A percentile compares a stretch with the other conserved stretches of the same genome.
Evolutionary conservation across 108 stramenopile species (phyloP).

Genomic region (Cyclostephanos tholiformis): DNA sequence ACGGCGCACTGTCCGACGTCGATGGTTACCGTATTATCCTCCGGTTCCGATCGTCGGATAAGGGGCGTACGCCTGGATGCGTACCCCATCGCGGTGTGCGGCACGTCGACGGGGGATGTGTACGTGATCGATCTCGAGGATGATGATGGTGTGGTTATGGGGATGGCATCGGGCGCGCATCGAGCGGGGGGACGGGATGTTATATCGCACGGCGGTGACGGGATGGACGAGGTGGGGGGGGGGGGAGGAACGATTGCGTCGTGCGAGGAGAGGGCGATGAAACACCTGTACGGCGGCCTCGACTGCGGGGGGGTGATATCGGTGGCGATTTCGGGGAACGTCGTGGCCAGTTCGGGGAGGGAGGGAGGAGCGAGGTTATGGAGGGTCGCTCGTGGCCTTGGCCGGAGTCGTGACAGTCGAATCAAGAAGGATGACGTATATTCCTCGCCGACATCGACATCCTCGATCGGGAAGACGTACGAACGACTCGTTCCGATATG

Average conservation of each 20-base stretch:
- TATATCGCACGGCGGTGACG: conserved; percentile 7
- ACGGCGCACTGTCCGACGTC: conserved; percentile 30
- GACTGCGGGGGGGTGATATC: conserved; percentile 65
- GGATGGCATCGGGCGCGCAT: conserved; percentile 36
- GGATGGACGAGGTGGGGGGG: neutral
- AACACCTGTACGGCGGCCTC: conserved; percentile 50
- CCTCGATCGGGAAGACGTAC: too few relatives aligned
- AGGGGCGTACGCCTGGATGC: conserved; percentile 62
- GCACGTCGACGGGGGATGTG: conserved; percentile 57
- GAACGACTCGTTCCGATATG: conserved; percentile 17
- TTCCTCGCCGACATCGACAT: neutral
- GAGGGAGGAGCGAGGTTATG: conserved; percentile 63
- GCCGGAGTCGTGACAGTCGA: neutral
- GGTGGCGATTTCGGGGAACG: conserved; percentile 46
- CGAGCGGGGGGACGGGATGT: too few relatives aligned
- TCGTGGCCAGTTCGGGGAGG: conserved; percentile 57
- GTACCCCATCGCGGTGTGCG: conserved; percentile 69
- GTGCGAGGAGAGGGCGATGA: conserved; percentile 28
- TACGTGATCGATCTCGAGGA: conserved; percentile 64
- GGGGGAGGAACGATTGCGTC: conserved; percentile 2
- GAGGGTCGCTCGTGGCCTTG: conserved; percentile 17
- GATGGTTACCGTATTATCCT: neutral
- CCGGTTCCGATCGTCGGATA: conserved; percentile 59
- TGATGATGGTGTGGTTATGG: conserved; percentile 44
- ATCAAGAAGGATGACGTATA: too few relatives aligned